Percentiles rank a stretch among this genome's conserved stretches.
Evolutionary conservation across 345 rosid species (phyloP).

Genomic region (Acer negundo): DNA sequence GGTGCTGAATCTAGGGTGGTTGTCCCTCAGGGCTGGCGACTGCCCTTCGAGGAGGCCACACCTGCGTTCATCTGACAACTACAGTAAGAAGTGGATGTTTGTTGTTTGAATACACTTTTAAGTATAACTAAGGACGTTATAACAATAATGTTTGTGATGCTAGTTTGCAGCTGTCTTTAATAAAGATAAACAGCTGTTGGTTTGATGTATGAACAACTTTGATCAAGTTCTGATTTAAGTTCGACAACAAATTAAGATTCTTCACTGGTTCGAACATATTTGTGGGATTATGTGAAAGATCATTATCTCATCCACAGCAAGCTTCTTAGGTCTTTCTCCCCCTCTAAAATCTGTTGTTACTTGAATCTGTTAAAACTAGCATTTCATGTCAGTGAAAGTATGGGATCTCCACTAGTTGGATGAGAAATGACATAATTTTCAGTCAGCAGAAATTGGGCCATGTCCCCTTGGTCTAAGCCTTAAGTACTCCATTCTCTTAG

Average conservation of each 20-base stretch:
- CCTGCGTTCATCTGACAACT: background rate
- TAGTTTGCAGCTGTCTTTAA: background rate
- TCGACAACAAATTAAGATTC: background rate
- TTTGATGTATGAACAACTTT: background rate
- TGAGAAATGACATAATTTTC: too few relatives aligned
- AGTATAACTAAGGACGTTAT: background rate
- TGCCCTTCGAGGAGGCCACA: background rate
- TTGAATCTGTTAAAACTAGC: too few relatives aligned
- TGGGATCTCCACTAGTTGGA: too few relatives aligned
- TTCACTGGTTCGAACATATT: too few relatives aligned
- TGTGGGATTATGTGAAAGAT: too few relatives aligned
- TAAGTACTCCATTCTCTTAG: slow-evolving; percentile 5
- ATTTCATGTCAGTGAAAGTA: too few relatives aligned
- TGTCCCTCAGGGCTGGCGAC: background rate
- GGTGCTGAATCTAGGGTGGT: background rate
- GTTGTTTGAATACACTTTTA: background rate
- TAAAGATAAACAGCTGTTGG: background rate
- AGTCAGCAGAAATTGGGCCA: too few relatives aligned
- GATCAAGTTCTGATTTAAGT: background rate
- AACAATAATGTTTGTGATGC: background rate
- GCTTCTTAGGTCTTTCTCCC: too few relatives aligned
- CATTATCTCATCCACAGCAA: too few relatives aligned
- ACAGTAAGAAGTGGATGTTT: background rate
- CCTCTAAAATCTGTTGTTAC: too few relatives aligned
- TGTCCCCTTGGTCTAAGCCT: background rate